Evolutionary conservation across 495 filamentous ascomycete species (phyloP).

Genomic region (Penicillium paxilli): DNA sequence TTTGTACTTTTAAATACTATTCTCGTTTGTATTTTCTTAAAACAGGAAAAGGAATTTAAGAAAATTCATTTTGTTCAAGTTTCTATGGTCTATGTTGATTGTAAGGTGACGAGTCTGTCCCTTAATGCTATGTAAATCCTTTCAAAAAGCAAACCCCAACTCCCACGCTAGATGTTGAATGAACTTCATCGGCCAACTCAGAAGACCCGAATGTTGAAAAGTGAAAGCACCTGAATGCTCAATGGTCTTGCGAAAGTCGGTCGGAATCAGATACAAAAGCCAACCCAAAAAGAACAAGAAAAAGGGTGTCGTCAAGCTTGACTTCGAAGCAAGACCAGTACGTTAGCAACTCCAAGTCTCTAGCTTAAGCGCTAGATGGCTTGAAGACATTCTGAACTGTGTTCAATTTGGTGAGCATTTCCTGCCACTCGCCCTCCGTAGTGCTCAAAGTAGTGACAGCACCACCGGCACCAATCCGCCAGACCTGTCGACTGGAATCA

Average conservation of each 20-base stretch:
- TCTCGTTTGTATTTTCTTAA: too few species aligned
- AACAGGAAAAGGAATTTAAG: too few species aligned
- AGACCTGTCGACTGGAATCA: slow-evolving; percentile 48
- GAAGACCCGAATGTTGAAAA: slow-evolving; percentile 36
- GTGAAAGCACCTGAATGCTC: slow-evolving; percentile 9
- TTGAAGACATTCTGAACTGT: slow-evolving; percentile 59
- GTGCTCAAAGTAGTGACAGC: slow-evolving; percentile 82
- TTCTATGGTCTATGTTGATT: too few species aligned
- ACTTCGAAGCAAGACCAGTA: not conserved
- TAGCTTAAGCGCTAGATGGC: slow-evolving; percentile 23
- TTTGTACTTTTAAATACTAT: too few species aligned
- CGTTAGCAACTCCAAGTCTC: not conserved
- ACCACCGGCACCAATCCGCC: slow-evolving; percentile 86
- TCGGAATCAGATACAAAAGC: slow-evolving; percentile 5
- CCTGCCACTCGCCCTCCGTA: slow-evolving; percentile 77
- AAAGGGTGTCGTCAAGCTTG: not conserved
- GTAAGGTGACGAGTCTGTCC: not conserved
- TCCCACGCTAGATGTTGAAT: slow-evolving; percentile 41
- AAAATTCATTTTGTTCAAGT: too few species aligned
- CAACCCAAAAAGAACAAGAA: not conserved
- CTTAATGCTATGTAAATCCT: not conserved
- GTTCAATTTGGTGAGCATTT: slow-evolving; percentile 82
- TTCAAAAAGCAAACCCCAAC: slow-evolving; percentile 12
- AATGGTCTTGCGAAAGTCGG: slow-evolving; percentile 6
- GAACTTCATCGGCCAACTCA: slow-evolving; percentile 15